Evolutionary conservation across 2,329 filamentous ascomycete species (phyloP), one percentile per base, ranked within the genome.

Genomic region (Hirsutella minnesotensis): DNA sequence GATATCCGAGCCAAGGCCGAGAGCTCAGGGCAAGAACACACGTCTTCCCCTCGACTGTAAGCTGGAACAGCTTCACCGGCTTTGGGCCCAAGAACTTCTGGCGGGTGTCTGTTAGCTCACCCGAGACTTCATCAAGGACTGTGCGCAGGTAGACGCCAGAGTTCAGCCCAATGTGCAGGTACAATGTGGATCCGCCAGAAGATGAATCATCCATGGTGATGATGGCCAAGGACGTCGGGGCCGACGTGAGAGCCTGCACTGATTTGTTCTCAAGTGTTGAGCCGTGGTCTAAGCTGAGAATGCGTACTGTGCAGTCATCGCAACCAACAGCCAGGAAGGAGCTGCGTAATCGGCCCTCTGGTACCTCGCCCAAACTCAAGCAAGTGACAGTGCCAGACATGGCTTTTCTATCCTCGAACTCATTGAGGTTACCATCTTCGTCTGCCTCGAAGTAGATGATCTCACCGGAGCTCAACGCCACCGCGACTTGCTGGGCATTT

Each of bases 361-460:
- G 90, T 13, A 96, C 88, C 42, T 92, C 84, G 3, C 90, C 92
- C 41, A 99, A 72, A 53, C 89, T 94, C n/a, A 98, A 70, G 51
- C 86, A 94, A 16, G 89, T 96, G 39, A 98, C 89, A 0, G 89
- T 95, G 38, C 88, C 90, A 42, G 85, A 88, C 84, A 98, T 92
- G 55, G 94, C 84, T 54, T 88, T 87, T 60, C 90, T 88, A 56
- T 96, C 89, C 50, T 96, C 85, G 51, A 95, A 95, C 65, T 96
- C 90, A 29, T 87, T 87, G 27, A 96, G 70, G 3, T 85, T 85
- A 24, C 89, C 89, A 61, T 96, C 90, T 0, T 79, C 75, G 55
- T 95, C 92, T 79, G 95, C 90, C 60, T 98, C 94, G 53, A 98
- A 98, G 58, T 96, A 98, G 35, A 95, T 86, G 49, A 98, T 90